Evolutionary conservation across 306 rosid species (phyloP).

Genomic region (Casuarina equisetifolia): DNA sequence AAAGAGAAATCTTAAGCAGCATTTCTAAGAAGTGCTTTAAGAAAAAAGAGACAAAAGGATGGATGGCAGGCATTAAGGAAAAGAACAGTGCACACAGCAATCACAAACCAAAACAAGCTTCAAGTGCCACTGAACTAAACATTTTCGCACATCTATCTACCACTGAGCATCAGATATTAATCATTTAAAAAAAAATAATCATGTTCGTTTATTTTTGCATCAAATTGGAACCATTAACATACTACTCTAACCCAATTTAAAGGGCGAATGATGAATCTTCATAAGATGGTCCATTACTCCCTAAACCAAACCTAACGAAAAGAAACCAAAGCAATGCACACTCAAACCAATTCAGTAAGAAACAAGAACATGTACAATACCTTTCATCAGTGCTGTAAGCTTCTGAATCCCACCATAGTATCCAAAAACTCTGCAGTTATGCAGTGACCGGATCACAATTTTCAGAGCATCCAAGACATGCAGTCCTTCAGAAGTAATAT

Average conservation of each 20-base stretch:
- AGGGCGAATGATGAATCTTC: neutral
- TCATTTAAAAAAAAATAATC: neutral
- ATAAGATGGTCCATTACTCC: neutral
- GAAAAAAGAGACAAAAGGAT: neutral
- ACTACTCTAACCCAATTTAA: neutral
- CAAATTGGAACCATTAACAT: neutral
- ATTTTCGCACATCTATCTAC: no score
- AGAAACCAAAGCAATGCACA: neutral
- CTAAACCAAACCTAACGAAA: neutral
- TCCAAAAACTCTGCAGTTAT: conserved; percentile 91
- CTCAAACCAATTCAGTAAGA: neutral
- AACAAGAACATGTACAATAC: conserved; percentile 36
- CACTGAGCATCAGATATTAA: neutral
- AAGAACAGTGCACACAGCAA: neutral
- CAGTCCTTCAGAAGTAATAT: conserved; percentile 79
- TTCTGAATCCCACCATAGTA: conserved; percentile 89
- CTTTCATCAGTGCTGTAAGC: conserved; percentile 92
- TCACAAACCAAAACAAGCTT: neutral
- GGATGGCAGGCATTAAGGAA: neutral
- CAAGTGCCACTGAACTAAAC: neutral
- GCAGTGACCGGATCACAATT: conserved; percentile 71
- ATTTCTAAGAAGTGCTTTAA: neutral
- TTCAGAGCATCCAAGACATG: conserved; percentile 69
- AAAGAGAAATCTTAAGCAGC: neutral
- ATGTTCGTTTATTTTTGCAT: neutral